Evolutionary conservation across 345 rosid genomes (phyloP).

Genomic region (Mangifera indica): DNA sequence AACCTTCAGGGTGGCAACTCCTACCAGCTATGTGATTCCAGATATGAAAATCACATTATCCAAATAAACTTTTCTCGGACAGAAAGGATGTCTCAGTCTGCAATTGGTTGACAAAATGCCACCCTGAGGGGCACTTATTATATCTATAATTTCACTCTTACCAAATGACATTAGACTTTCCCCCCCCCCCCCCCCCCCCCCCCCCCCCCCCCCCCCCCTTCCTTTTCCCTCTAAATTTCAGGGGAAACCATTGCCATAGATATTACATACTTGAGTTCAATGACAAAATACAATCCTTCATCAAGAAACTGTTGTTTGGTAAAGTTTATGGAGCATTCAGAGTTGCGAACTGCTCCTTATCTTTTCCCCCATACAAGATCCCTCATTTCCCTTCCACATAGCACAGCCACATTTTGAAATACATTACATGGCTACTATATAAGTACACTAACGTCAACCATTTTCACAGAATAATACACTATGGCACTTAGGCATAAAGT

Average conservation of each 20-base stretch:
- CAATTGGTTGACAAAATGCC: conserved; percentile 5
- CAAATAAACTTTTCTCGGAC: not conserved
- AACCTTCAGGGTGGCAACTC: conserved; percentile 16
- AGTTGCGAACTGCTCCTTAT: not conserved
- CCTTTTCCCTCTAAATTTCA: no score
- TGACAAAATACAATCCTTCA: not conserved
- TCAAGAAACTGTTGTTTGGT: not conserved
- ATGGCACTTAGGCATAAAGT: not conserved
- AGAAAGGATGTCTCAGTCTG: conserved; percentile 11
- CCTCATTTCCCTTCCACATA: not conserved
- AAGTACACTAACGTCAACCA: not conserved
- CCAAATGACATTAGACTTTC: conserved; percentile 1
- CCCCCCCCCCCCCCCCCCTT: not conserved
- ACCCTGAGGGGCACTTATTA: not conserved
- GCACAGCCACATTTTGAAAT: not conserved
- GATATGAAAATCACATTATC: not conserved
- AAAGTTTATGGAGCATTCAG: not conserved
- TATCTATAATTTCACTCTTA: conserved; percentile 5
- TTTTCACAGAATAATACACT: not conserved
- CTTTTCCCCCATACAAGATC: not conserved
- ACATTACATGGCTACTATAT: not conserved
- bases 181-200: conserved; percentile 3
- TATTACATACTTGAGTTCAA: not conserved
- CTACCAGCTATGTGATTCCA: conserved; percentile 5
- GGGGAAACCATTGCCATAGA: not conserved